Evolutionary conservation across 352 stramenopile species (phyloP), one percentile per base, ranked within the genome.

Genomic region (Halophytophthora polymorphica): DNA sequence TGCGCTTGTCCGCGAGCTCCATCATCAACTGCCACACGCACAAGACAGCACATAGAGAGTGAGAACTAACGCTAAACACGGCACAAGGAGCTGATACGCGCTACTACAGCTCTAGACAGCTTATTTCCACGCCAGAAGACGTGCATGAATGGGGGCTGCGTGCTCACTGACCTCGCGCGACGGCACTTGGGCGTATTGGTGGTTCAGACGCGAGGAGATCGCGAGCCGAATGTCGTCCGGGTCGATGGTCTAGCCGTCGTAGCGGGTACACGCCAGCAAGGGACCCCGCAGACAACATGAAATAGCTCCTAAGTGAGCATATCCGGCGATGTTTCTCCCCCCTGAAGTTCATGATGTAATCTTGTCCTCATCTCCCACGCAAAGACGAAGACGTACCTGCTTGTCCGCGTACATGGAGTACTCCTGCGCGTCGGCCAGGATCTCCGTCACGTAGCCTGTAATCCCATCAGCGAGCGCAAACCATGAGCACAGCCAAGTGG

Each of bases 1-100:
- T 94, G 49, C 82, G 76, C 60, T 93, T 92, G 25, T 94, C 77
- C 2, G 84, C 84, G 35, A 94, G 52, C 59, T 94, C 84, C 80
- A 94, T 91, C 66, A 88, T 88, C 29, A 94, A 45, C 82, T 93
- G 45, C 12, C 21, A 25, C 2, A 1, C 14, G 22, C 12, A 36
- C 10, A 28, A 17, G 33, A 38, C 33, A 38, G 13, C 13, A 10
- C 15, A 38, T n/a, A 38, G 6, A n/a, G 5, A 38, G 33, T 10
- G 17, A 18, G 10, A 33, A 28, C 15, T n/a, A 36, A 10, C 25
- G 25, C 4, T 31, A 39, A 21, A n/a, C 4, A 14, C 35, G 23
- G 1, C 10, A 34, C n/a, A 7, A 56, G 28, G 25, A 42, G 42
- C n/a, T 54, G 51, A 28, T 28, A 35, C 18, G 59, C 6, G 25